These are phyloP conservation scores for Naganishia sp. DNA, from an alignment of 1,284 basidiomycete species.

Conservation along the genomic window DNA sequence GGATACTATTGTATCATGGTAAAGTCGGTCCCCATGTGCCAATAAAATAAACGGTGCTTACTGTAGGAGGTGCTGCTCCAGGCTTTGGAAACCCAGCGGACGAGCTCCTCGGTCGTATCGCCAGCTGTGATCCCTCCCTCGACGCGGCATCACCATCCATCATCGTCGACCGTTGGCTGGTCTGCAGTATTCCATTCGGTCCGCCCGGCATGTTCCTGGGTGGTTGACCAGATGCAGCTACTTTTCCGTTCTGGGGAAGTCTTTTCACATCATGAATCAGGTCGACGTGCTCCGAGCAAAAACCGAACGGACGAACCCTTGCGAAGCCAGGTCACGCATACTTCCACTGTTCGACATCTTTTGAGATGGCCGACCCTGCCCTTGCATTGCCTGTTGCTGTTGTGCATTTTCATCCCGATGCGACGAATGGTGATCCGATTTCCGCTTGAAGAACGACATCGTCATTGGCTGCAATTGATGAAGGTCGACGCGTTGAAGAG, in stretches of 20 bases:
- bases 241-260: background rate
- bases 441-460: slow-evolving; percentile 31
- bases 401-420: slow-evolving; percentile 18
- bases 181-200: slow-evolving; percentile 17
- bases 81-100: slow-evolving; percentile 1
- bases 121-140: slow-evolving; percentile 1
- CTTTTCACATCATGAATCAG: background rate
- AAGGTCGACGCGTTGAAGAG: background rate
- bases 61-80: slow-evolving; percentile 19
- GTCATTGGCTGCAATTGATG: background rate
- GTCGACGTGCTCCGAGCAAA: background rate
- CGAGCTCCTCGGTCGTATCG: slow-evolving; percentile 5
- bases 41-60: no score
- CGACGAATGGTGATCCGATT: slow-evolving; percentile 29
- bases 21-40: background rate
- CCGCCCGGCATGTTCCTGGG: slow-evolving; percentile 13
- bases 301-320: background rate
- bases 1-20: slow-evolving; percentile 18
- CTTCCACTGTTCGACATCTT: slow-evolving; percentile 24
- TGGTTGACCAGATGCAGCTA: background rate
- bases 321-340: slow-evolving; percentile 4
- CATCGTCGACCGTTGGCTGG: slow-evolving; percentile 12
- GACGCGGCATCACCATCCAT: slow-evolving; percentile 2
- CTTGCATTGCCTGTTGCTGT: slow-evolving; percentile 6
- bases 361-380: background rate